phyloP scores from a whole-genome alignment of 768 basidiomycete genomes.

The Termitomyces eurrhizus region DNA sequence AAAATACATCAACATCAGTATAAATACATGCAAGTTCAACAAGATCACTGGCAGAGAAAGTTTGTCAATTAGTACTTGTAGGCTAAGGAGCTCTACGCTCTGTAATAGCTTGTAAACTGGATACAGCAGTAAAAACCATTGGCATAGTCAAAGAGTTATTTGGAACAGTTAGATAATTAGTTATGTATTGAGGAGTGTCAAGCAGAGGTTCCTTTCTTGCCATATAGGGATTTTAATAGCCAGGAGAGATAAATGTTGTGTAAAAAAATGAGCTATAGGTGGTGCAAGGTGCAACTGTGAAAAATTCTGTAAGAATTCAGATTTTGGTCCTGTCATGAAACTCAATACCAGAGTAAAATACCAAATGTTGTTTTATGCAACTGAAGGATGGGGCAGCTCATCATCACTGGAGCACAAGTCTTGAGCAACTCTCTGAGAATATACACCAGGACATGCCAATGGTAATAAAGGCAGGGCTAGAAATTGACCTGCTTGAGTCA shows the following conservation, averaged over 20 bases:
- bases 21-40: neutral
- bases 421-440: too few species aligned
- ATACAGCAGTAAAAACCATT: neutral
- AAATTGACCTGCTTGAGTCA: too few species aligned
- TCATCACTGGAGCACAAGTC: neutral
- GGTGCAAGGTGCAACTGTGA: neutral
- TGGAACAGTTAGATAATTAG: too few species aligned
- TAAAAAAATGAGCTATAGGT: neutral
- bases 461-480: too few species aligned
- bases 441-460: too few species aligned
- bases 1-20: neutral
- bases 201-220: too few species aligned
- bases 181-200: too few species aligned
- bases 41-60: neutral
- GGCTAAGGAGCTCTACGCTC: neutral
- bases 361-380: neutral
- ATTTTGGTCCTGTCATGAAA: neutral
- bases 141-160: too few species aligned
- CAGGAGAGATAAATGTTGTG: too few species aligned
- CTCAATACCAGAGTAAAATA: neutral
- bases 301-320: neutral
- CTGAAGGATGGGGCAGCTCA: neutral
- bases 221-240: too few species aligned
- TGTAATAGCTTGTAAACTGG: too few species aligned
- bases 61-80: neutral